These are phyloP conservation scores for Globisporangium recalcitrans DNA, from an alignment of 352 stramenopile genomes.

Conservation along the genomic window DNA sequence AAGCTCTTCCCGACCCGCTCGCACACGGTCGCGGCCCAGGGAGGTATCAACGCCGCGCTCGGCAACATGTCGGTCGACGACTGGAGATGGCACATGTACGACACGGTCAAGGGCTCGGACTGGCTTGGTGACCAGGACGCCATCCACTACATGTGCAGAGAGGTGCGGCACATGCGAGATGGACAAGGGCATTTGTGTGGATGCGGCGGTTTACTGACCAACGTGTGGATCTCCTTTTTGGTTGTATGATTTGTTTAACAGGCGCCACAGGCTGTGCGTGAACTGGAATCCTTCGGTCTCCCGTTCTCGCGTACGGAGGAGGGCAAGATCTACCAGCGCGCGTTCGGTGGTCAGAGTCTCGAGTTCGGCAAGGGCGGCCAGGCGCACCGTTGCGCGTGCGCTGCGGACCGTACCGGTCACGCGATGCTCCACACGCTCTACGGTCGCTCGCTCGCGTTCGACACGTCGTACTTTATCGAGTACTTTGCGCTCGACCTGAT, in stretches of 20 bases:
- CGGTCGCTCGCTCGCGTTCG: constrained; percentile 93
- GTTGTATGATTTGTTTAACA: constrained; percentile 9
- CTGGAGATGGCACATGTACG: constrained; percentile 96
- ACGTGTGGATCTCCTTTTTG: background rate
- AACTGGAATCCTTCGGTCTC: constrained; percentile 95
- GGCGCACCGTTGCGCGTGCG: constrained; percentile 92
- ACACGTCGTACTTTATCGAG: constrained; percentile 98
- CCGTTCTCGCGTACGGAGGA: constrained; percentile 96
- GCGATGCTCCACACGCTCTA: constrained; percentile 98
- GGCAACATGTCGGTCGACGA: constrained; percentile 97
- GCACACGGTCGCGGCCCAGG: constrained; percentile 96
- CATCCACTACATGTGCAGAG: constrained; percentile 98
- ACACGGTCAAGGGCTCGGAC: constrained; percentile 97
- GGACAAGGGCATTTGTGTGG: background rate
- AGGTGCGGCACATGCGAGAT: constrained; percentile 27
- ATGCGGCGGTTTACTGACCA: background rate
- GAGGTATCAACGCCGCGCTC: constrained; percentile 96
- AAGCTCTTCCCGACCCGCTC: constrained; percentile 97
- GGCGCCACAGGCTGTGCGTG: constrained; percentile 75
- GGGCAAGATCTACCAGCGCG: constrained; percentile 96
- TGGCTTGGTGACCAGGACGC: constrained; percentile 98
- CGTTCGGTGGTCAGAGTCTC: constrained; percentile 94
- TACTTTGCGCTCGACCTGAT: constrained; percentile 97
- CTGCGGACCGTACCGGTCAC: constrained; percentile 95
- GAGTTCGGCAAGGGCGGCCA: constrained; percentile 96